Evolutionary conservation across 164 flowering plant species (phyloP), one percentile per base, ranked within the genome.

Genomic region (Amborella trichopoda): DNA sequence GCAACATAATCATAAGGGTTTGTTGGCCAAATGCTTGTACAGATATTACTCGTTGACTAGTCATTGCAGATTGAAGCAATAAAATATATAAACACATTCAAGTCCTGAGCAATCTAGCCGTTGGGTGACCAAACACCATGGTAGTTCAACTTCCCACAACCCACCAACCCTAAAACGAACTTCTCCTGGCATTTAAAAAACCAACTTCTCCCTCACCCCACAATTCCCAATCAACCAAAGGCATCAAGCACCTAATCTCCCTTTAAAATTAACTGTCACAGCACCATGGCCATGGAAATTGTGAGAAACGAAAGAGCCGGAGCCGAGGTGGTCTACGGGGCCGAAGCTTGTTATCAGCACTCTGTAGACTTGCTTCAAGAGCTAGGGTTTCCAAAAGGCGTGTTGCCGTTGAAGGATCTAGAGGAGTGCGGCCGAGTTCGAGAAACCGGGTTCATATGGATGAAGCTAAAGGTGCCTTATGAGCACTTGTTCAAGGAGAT

Each of bases 391-490:
- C 97, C 97, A 1, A 72, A 60, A 26, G 94, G 95, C 0, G 80
- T 85, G 0, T 63, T 89, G 9, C 91, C 95, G 0, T 48, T 84
- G 43, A 36, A 68, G 50, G 82, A 83, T 40, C 76, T 90, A 0
- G 87, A 44, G 24, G 95, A 90, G 61, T 90, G 95, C 23, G 97
- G 97, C 19, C 46, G 76, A 40, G 86, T 81, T 0, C 45, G 59
- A 6, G 80, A 72, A 37, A 86, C 95, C 0, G 97, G 97, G 30
- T 90, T 83, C 37, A 82, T 86, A 18, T 86, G 95, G 97, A 90
- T 90, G 97, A 85, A 76, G 37, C 82, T 63, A 44, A 81, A 69
- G 67, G 68, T 65, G 0, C 89, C 95, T 0, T 76, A 55, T 17
- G 81, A 86, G 64, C 95, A 90, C 48, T 81, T 68, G 61, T 90